Conservation (phyloP, 2,329 filamentous ascomycete species). For the Venturia asperata region DNA sequence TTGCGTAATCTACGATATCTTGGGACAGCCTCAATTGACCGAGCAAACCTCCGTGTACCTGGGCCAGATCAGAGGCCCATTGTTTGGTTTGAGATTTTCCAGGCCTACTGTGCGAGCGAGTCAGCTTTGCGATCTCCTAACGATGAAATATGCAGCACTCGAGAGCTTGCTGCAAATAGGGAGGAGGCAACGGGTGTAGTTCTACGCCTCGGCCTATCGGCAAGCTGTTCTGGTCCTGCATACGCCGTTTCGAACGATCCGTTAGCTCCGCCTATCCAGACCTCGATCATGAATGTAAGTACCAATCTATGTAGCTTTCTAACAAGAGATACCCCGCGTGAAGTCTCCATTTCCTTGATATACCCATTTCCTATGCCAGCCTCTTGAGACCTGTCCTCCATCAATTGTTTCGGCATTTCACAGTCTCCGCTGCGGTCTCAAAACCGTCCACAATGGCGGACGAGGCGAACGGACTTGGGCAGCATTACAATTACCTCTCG, state of each 20-base stretch:
- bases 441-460: background rate
- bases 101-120: background rate
- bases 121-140: background rate
- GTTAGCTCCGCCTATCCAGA: slow-evolving; percentile 9
- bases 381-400: background rate
- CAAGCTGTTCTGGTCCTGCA: slow-evolving; percentile 2
- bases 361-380: background rate
- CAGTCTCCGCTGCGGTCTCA: background rate
- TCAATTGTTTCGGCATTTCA: background rate
- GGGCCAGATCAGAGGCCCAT: background rate
- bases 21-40: background rate
- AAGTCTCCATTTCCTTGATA: background rate
- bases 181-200: background rate
- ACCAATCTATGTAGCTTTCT: background rate
- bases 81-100: background rate
- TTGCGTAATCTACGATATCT: too few species aligned
- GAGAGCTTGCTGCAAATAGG: background rate
- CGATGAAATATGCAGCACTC: background rate
- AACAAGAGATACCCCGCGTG: background rate
- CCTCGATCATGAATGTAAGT: background rate
- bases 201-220: background rate
- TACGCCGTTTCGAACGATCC: slow-evolving; percentile 7
- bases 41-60: background rate
- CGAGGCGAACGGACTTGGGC: background rate
- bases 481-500: slow-evolving; percentile 2